Conservation (phyloP, 1,139 yeast species). For the Hansenula lynferdii region DNA sequence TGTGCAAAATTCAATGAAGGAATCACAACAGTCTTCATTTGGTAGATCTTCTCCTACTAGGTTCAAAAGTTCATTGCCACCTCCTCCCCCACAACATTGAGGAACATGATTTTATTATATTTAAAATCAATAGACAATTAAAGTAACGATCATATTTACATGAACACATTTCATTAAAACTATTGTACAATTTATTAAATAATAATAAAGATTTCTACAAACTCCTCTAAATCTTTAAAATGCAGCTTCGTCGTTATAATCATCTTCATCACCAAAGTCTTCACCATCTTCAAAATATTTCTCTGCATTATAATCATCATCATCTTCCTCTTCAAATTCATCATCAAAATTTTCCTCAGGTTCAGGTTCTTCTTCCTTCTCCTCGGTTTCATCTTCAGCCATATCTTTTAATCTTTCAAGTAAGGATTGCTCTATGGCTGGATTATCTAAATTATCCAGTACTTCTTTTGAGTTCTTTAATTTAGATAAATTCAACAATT, state of each 20-base stretch:
- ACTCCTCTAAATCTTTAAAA: conserved; percentile 41
- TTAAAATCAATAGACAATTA: not conserved
- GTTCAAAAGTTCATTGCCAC: conserved; percentile 18
- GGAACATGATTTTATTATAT: not conserved
- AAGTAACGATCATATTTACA: no score
- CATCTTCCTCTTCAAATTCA: conserved; percentile 74
- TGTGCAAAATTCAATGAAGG: conserved; percentile 6
- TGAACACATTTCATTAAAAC: not conserved
- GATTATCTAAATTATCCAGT: conserved; percentile 24
- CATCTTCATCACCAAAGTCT: conserved; percentile 46
- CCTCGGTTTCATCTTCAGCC: conserved; percentile 51
- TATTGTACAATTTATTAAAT: not conserved
- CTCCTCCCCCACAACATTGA: conserved; percentile 9
- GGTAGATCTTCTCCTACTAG: conserved; percentile 8
- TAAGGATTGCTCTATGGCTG: conserved; percentile 37
- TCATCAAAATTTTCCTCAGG: conserved; percentile 50
- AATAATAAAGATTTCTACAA: not conserved
- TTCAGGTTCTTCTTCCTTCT: conserved; percentile 37
- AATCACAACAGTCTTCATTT: conserved; percentile 1
- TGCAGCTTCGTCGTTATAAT: conserved; percentile 60
- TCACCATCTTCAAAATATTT: conserved; percentile 61
- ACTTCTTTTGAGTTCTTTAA: conserved; percentile 31
- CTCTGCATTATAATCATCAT: conserved; percentile 77
- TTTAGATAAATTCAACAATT: conserved; percentile 46
- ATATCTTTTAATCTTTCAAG: conserved; percentile 56